Conservation (phyloP, 2,329 filamentous ascomycete species). For the Sporothrix luriei region DNA sequence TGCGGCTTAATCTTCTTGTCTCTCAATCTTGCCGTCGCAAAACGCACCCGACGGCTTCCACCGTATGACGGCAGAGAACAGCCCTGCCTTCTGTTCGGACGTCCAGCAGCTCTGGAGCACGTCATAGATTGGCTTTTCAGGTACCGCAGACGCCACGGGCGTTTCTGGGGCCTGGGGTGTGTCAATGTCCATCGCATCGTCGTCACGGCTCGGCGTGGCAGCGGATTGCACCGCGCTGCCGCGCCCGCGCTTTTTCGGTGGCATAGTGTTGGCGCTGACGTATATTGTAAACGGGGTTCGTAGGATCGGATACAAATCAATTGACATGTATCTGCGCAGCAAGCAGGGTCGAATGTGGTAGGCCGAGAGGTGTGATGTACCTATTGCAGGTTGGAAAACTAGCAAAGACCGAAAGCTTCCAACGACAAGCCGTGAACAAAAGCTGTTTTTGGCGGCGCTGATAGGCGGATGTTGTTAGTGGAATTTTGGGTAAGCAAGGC, state of each 20-base stretch:
- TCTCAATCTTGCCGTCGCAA: background rate
- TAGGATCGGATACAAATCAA: background rate
- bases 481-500: background rate
- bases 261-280: constrained; percentile 47
- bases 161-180: constrained; percentile 59
- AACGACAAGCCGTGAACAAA: background rate
- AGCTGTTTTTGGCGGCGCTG: background rate
- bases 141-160: constrained; percentile 43
- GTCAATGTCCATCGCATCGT: constrained; percentile 64
- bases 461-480: constrained; percentile 13
- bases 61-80: constrained; percentile 89
- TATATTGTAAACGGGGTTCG: background rate
- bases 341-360: background rate
- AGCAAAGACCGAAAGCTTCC: background rate
- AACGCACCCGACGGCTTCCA: constrained; percentile 88
- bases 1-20: background rate
- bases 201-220: constrained; percentile 53
- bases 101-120: constrained; percentile 77
- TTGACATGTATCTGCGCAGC: background rate
- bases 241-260: constrained; percentile 67
- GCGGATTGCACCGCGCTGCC: constrained; percentile 47
- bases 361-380: background rate
- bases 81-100: constrained; percentile 87
- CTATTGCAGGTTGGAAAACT: background rate
- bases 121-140: constrained; percentile 28